Percentiles rank a stretch among this genome's conserved stretches.
Conservation (phyloP, 306 rosid genomes). For the Gynostemma pentaphyllum region DNA sequence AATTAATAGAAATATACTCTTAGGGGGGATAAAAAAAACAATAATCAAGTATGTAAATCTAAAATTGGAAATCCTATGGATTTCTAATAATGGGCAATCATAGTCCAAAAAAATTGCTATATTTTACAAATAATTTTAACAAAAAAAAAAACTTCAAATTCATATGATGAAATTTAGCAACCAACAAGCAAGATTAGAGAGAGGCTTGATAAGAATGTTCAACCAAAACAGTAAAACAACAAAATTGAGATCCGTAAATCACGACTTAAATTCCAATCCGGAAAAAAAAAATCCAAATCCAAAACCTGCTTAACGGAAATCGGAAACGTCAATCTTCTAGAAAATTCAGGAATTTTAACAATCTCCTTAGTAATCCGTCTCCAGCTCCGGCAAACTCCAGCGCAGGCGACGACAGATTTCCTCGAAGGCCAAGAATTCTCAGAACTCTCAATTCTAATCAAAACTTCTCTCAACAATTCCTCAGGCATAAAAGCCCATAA, state of each 20-base stretch:
- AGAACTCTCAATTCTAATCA: slow-evolving; percentile 73
- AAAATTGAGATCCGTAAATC: background rate
- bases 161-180: background rate
- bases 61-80: background rate
- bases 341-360: slow-evolving; percentile 60
- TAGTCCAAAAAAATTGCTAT: too few relatives aligned
- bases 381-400: slow-evolving; percentile 93
- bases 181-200: background rate
- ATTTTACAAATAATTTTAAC: too few relatives aligned
- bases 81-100: background rate
- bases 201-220: background rate
- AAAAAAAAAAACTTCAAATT: too few relatives aligned
- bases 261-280: background rate
- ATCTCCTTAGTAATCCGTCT: slow-evolving; percentile 74
- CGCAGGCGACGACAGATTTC: slow-evolving; percentile 67
- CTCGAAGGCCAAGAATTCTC: slow-evolving; percentile 78
- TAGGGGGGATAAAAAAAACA: background rate
- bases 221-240: background rate
- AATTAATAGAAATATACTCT: slow-evolving; percentile 4
- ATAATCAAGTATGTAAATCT: background rate
- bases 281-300: background rate
- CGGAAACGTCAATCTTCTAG: slow-evolving; percentile 80
- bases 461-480: slow-evolving; percentile 83
- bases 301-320: slow-evolving; percentile 82
- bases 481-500: slow-evolving; percentile 94